phyloP scores from a whole-genome alignment of 345 rosid species.

The Eucalyptus melliodora region DNA sequence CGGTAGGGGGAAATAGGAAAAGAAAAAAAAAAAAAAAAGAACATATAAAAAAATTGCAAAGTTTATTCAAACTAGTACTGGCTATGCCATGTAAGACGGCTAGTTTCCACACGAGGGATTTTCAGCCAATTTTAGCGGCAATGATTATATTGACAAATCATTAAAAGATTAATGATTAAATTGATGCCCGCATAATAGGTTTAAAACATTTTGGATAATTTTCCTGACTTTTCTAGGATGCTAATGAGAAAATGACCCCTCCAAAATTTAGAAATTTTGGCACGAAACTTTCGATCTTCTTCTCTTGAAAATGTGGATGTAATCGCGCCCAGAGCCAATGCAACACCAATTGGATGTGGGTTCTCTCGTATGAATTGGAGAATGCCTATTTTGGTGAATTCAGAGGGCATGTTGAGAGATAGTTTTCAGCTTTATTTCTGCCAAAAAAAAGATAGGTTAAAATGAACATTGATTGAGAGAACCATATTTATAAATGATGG shows the following conservation, averaged over 20 bases:
- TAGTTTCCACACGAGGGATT: accelerated
- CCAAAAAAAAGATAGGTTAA: not conserved
- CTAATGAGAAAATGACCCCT: not conserved
- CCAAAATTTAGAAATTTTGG: not conserved
- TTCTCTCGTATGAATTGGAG: not conserved
- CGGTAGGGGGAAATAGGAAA: not conserved
- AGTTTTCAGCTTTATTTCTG: not conserved
- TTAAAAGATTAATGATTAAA: too few species aligned
- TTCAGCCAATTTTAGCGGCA: not conserved
- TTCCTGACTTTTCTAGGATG: not conserved
- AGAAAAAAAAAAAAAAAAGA: too few species aligned
- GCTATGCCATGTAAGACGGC: not conserved
- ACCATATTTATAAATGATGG: not conserved
- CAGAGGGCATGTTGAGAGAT: not conserved
- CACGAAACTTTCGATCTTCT: not conserved
- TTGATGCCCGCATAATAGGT: not conserved
- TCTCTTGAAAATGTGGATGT: not conserved
- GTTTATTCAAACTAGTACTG: accelerated
- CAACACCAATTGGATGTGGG: not conserved
- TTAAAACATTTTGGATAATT: too few species aligned
- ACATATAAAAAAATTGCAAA: not conserved
- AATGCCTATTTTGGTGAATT: not conserved
- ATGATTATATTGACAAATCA: too few species aligned
- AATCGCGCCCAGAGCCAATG: not conserved
- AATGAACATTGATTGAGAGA: not conserved